Conservation (phyloP, 202 grass and related monocot species). For the Bolboschoenoplectus hybrid region DNA sequence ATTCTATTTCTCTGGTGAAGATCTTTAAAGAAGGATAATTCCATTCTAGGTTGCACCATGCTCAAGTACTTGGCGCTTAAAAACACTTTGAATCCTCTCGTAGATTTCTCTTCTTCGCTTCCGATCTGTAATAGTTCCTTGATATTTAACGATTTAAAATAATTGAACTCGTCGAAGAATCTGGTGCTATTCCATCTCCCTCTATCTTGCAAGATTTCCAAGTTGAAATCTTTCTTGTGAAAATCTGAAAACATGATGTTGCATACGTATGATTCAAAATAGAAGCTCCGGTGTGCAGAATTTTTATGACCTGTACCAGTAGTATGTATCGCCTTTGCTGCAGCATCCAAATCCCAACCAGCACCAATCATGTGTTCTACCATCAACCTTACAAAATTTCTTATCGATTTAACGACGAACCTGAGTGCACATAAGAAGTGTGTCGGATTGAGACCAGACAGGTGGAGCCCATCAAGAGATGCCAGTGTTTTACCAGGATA, state of each 20-base stretch:
- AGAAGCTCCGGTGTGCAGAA: conserved; percentile 42
- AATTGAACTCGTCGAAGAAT: conserved; percentile 77
- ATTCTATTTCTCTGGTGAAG: conserved; percentile 40
- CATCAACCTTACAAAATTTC: conserved; percentile 54
- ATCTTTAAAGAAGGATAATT: conserved; percentile 53
- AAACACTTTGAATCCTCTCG: conserved; percentile 50
- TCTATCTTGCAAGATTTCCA: conserved; percentile 40
- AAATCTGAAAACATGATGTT: conserved; percentile 67
- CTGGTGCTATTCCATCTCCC: conserved; percentile 37
- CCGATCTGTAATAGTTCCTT: conserved; percentile 3
- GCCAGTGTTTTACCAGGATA: conserved; percentile 51
- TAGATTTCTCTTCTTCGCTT: conserved; percentile 27
- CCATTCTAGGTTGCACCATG: conserved; percentile 73
- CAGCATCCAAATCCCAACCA: conserved; percentile 67
- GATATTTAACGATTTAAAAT: conserved; percentile 34
- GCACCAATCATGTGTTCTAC: conserved; percentile 53
- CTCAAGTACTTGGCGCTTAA: conserved; percentile 54
- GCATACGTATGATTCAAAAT: conserved; percentile 66
- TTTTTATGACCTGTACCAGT: conserved; percentile 42
- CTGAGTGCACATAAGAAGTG: conserved; percentile 64
- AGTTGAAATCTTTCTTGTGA: conserved; percentile 50
- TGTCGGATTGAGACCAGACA: conserved; percentile 61
- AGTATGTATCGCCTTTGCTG: conserved; percentile 54
- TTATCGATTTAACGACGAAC: conserved; percentile 48
- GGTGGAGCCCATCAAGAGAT: conserved; percentile 64